A percentile compares a stretch with the other conserved stretches of the same genome.
Conservation (phyloP, 176 grass and related monocot genomes). For the Musa itinerans region DNA sequence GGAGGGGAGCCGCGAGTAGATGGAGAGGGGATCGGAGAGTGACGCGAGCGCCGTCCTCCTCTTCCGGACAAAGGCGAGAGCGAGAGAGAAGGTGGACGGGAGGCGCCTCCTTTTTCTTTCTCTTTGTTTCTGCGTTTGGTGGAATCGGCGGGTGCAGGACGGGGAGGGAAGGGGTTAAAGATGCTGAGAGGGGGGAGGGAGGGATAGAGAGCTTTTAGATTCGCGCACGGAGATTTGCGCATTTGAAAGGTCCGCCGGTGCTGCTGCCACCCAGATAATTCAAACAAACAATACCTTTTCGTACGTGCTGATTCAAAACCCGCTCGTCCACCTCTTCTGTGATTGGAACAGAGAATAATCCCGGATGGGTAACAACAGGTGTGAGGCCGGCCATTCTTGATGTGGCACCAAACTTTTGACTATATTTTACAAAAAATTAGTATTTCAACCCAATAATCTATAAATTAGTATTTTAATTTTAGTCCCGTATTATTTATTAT, state of each 20-base stretch:
- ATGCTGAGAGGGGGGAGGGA: too few relatives aligned
- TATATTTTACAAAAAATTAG: too few relatives aligned
- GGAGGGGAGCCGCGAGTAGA: not conserved
- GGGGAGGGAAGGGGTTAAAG: not conserved
- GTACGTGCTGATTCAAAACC: accelerated
- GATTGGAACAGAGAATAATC: not conserved
- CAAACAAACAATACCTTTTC: not conserved
- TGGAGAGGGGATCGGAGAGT: not conserved
- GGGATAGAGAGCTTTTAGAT: not conserved
- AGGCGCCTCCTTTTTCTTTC: not conserved
- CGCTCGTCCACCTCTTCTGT: not conserved
- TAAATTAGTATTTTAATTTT: too few relatives aligned
- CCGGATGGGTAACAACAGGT: not conserved
- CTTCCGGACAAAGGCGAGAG: not conserved
- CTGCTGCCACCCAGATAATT: constrained; percentile 1
- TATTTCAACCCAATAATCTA: too few relatives aligned
- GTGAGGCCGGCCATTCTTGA: too few relatives aligned
- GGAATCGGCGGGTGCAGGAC: constrained; percentile 15
- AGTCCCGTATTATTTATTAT: too few relatives aligned
- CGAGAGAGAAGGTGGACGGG: not conserved
- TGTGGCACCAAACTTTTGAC: too few relatives aligned
- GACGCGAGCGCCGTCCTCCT: not conserved
- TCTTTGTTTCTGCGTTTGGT: not conserved
- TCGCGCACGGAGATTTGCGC: not conserved
- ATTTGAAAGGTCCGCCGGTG: constrained; percentile 6